phyloP scores from a whole-genome alignment of 768 basidiomycete genomes.

The Chlorophyllum brunneum region DNA sequence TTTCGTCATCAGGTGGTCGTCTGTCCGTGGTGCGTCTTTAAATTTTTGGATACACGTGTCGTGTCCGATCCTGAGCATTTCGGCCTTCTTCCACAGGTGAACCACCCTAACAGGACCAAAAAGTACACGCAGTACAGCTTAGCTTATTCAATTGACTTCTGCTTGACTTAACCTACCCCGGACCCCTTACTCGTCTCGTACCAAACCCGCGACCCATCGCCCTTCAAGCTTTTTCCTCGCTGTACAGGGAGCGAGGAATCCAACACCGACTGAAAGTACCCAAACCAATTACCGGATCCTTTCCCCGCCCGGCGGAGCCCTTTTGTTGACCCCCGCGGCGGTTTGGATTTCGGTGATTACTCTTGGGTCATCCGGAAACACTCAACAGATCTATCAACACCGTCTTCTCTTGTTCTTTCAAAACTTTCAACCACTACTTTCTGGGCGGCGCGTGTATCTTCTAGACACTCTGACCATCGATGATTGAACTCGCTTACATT shows the following conservation, averaged over 20 bases:
- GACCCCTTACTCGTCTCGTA: conserved; percentile 10
- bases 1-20: conserved; percentile 61
- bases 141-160: background rate
- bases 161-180: conserved; percentile 9
- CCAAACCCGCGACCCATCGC: conserved; percentile 19
- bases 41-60: conserved; percentile 3
- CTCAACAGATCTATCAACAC: conserved; percentile 1
- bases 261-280: conserved; percentile 50
- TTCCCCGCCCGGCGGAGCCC: conserved; percentile 49
- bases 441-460: background rate
- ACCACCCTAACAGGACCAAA: conserved; percentile 65
- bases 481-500: conserved; percentile 5
- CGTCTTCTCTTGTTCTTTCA: background rate
- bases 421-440: background rate
- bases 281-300: conserved; percentile 50
- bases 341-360: conserved; percentile 64
- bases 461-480: conserved; percentile 4
- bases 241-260: conserved; percentile 67
- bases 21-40: conserved; percentile 55
- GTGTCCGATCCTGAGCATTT: conserved; percentile 17
- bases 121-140: conserved; percentile 10
- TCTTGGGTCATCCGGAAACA: conserved; percentile 20
- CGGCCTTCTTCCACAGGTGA: conserved; percentile 46
- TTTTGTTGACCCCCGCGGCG: conserved; percentile 61
- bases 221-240: conserved; percentile 64